Conservation (phyloP, 1,284 basidiomycete genomes). For the Leccinum olivaceoglutinosum region DNA sequence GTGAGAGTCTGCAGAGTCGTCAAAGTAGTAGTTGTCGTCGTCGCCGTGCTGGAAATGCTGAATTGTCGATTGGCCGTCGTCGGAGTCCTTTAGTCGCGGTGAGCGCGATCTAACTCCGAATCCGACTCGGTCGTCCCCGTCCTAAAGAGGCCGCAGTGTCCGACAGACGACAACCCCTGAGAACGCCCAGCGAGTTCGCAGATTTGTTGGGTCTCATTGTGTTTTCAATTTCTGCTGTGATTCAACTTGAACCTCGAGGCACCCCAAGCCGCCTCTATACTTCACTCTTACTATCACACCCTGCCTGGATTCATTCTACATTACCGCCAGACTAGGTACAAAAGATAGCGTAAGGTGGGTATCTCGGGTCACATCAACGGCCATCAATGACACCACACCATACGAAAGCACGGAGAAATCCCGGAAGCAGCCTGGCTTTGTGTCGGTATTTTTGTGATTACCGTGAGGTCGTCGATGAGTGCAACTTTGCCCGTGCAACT, state of each 20-base stretch:
- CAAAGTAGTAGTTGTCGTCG: constrained; percentile 1
- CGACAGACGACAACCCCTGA: constrained; percentile 16
- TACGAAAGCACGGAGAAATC: not conserved
- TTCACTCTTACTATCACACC: not conserved
- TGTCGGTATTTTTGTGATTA: too few species aligned
- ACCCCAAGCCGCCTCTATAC: not conserved
- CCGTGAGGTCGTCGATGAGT: too few species aligned
- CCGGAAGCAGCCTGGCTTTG: too few species aligned
- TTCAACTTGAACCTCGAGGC: not conserved
- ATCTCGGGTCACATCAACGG: not conserved
- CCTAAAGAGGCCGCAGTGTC: not conserved
- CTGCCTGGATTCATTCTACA: constrained; percentile 2
- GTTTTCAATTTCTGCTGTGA: not conserved
- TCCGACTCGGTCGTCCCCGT: constrained; percentile 6
- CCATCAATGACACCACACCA: not conserved
- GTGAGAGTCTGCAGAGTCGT: not conserved
- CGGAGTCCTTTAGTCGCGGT: constrained; percentile 1
- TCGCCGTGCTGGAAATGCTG: constrained; percentile 15
- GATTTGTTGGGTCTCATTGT: constrained; percentile 3
- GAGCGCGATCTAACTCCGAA: constrained; percentile 15
- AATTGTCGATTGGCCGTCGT: constrained; percentile 12
- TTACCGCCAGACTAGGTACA: constrained; percentile 15
- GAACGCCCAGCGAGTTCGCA: not conserved
- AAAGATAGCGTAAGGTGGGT: constrained; percentile 3
- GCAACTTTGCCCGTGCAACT: too few species aligned